Base-by-base conservation (phyloP, 352 stramenopile genomes). In the Phytophthora agathidicida region DNA sequence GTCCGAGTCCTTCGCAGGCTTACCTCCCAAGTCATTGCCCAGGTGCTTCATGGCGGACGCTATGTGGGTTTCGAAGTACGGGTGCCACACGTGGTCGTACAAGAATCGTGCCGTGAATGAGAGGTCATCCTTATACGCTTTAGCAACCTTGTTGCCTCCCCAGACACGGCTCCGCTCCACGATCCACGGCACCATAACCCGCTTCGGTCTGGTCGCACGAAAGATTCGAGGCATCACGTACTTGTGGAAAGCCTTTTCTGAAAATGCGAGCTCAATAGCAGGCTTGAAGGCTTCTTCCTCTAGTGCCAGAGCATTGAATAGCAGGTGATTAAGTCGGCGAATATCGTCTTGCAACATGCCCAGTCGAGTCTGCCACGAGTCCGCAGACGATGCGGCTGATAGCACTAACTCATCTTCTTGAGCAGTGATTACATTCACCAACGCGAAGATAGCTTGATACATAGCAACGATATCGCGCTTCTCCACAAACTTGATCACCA, bases 201-300 rank as follows among this genome's bases (percentile, higher is more conserved):
- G 67, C 64, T 91, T 91, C 6, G 85, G 82, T 33, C 71, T 79
- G 0, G 68, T 86, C 5, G 75, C 73, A 22, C 80, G 78, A 47
- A 91, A 85, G 17, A 93, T 75, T 9, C 82, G 79, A 3, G 85
- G 85, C 68, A 93, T 85, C 6, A 94, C 83, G 36, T 88, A 94
- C 13, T 65, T 60, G 52, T 89, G 70, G 45, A 94, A 94, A 3
- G 85, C 77, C 4, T 75, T 60, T 30, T 92, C 76, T 20, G 75
- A 89, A 63, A 94, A 94, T 13, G 79, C 80, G 4, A 84, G 59
- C 1, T 74, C 71, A 8, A 94, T 76, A 9, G 79, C 68, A 8
- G 81, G 77, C 37, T 82, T 83, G 11, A 91, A 71, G 0, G 68
- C 59, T 24, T 76, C 62, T 65, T 94, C 85, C 71, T 94, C 85